These are phyloP conservation scores for Shiraia sp. DNA, from an alignment of 2,329 filamentous ascomycete species.

Conservation along the genomic window DNA sequence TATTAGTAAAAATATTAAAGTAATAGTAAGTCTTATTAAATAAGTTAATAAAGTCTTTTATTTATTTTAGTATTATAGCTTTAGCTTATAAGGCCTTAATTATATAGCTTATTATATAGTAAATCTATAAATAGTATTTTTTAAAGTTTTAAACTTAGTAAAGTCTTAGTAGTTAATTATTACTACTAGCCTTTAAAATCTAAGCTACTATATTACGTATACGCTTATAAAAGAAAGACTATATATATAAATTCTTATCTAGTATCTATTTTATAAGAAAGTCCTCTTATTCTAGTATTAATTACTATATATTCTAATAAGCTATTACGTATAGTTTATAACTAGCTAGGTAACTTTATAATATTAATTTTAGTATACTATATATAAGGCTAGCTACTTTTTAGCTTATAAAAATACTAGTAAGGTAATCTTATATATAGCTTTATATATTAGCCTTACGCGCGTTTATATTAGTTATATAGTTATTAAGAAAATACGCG, in stretches of 20 bases:
- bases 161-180: constrained; percentile 10
- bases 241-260: not conserved
- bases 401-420: not conserved
- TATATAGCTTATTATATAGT: constrained; percentile 8
- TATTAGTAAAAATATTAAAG: too few species aligned
- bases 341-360: not conserved
- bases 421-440: not conserved
- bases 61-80: constrained; percentile 4
- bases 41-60: too few species aligned
- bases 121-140: constrained; percentile 7
- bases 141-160: constrained; percentile 14
- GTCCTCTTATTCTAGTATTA: not conserved
- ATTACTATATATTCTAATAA: not conserved
- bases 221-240: not conserved
- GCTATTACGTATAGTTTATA: not conserved
- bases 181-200: constrained; percentile 11
- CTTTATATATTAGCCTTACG: not conserved
- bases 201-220: constrained; percentile 14
- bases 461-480: not conserved
- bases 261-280: not conserved
- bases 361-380: not conserved
- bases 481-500: not conserved
- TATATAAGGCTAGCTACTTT: not conserved
- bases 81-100: constrained; percentile 4
- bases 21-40: too few species aligned